Conservation (phyloP, 768 basidiomycete species). For the Exidia glandulosa region DNA sequence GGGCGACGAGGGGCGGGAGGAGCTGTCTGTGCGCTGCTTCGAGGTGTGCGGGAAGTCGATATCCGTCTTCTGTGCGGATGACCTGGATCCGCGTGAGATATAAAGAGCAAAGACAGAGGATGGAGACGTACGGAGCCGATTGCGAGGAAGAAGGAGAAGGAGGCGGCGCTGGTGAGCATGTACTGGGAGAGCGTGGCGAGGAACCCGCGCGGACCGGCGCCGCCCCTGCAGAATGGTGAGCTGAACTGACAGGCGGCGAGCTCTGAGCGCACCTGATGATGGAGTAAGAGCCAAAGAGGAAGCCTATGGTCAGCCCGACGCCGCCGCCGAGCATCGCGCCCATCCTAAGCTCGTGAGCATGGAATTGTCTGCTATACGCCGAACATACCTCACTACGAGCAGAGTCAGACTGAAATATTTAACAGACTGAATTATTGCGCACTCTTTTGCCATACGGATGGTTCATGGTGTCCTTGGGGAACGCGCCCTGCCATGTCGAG, state of each 20-base stretch:
- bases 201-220: slow-evolving; percentile 82
- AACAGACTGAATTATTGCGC: background rate
- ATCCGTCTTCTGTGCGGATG: slow-evolving; percentile 62
- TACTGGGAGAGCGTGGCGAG: slow-evolving; percentile 92
- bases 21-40: slow-evolving; percentile 23
- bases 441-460: background rate
- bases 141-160: slow-evolving; percentile 94
- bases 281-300: slow-evolving; percentile 91
- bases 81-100: slow-evolving; percentile 38
- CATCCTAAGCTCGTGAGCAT: slow-evolving; percentile 42
- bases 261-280: slow-evolving; percentile 63
- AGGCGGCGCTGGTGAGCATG: slow-evolving; percentile 96
- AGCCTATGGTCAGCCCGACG: slow-evolving; percentile 93
- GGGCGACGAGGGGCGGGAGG: background rate
- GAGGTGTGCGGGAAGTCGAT: slow-evolving; percentile 42
- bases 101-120: slow-evolving; percentile 4
- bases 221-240: slow-evolving; percentile 41
- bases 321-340: slow-evolving; percentile 87
- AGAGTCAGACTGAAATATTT: background rate
- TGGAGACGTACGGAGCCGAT: slow-evolving; percentile 67
- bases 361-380: background rate
- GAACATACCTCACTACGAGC: background rate
- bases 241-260: slow-evolving; percentile 3
- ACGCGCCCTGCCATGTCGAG: background rate
- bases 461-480: background rate